Evolutionary conservation across 2,329 filamentous ascomycete genomes (phyloP).

Genomic region (Clonostachys rhizophaga): DNA sequence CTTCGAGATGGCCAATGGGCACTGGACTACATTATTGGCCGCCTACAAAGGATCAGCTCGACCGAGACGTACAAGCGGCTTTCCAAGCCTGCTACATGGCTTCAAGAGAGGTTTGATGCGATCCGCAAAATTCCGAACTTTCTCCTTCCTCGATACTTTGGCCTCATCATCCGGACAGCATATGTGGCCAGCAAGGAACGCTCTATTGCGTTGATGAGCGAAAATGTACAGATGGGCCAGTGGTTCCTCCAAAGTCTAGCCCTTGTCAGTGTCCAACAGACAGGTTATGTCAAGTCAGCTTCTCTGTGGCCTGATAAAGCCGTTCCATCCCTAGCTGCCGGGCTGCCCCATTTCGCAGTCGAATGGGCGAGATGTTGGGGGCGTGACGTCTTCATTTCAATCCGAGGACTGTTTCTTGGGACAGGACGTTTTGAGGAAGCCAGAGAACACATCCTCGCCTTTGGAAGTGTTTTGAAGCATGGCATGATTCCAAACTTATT

Average conservation of each 20-base stretch:
- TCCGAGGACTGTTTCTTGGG: conserved; percentile 85
- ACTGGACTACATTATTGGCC: conserved; percentile 77
- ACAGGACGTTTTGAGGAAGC: conserved; percentile 87
- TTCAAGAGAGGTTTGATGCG: conserved; percentile 79
- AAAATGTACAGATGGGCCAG: conserved; percentile 74
- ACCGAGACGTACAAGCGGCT: conserved; percentile 59
- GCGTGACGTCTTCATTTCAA: conserved; percentile 92
- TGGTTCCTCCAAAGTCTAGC: conserved; percentile 84
- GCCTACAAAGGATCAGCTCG: conserved; percentile 69
- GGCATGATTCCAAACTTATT: conserved; percentile 97
- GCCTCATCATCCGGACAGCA: conserved; percentile 78
- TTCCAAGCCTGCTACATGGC: conserved; percentile 66
- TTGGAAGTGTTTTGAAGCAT: conserved; percentile 94
- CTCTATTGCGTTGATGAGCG: conserved; percentile 72
- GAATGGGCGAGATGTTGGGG: conserved; percentile 98
- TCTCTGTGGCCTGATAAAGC: conserved; percentile 83
- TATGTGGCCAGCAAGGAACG: conserved; percentile 81
- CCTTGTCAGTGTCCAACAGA: conserved; percentile 89
- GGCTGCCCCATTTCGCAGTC: conserved; percentile 87
- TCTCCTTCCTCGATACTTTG: conserved; percentile 89
- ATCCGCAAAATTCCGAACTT: conserved; percentile 84
- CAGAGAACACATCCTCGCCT: conserved; percentile 89
- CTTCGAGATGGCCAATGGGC: conserved; percentile 90
- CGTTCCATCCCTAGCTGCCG: conserved; percentile 85
- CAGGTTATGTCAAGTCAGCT: conserved; percentile 82